A percentile compares a stretch with the other conserved stretches of the same genome.
phyloP scores from a whole-genome alignment of 176 grass and related monocot species.

The Cocos nucifera region DNA sequence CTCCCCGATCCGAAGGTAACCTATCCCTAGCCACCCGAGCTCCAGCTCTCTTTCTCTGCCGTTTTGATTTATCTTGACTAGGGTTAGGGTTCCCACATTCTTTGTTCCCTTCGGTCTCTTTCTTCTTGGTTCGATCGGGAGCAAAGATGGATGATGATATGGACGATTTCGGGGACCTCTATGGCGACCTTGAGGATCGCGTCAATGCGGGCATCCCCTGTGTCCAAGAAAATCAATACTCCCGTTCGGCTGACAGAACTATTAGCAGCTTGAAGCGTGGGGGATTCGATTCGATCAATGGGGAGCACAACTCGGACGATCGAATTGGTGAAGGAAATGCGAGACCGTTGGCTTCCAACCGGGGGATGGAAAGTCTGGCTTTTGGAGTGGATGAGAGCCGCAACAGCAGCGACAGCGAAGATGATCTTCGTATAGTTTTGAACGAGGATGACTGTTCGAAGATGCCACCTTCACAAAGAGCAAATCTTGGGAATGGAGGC shows the following conservation, averaged over 20 bases:
- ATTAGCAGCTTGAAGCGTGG: slow-evolving; percentile 23
- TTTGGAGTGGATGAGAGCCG: slow-evolving; percentile 27
- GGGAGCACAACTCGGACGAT: slow-evolving; percentile 19
- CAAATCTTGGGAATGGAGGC: slow-evolving; percentile 6
- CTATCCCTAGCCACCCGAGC: background rate
- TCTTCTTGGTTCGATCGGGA: too few relatives aligned
- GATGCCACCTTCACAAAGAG: slow-evolving; percentile 12
- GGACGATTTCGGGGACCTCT: slow-evolving; percentile 57
- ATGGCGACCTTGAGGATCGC: slow-evolving; percentile 62
- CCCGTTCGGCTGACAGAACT: too few relatives aligned
- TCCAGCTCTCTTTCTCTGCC: too few relatives aligned
- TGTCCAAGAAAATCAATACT: too few relatives aligned
- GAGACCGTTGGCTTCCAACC: slow-evolving; percentile 23
- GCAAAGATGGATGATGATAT: background rate
- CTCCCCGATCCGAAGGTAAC: background rate
- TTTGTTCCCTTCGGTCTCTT: too few relatives aligned
- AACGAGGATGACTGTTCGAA: slow-evolving; percentile 40
- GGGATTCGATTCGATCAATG: slow-evolving; percentile 32
- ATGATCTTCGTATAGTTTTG: slow-evolving; percentile 62
- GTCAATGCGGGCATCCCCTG: slow-evolving; percentile 23
- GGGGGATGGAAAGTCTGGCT: slow-evolving; percentile 6
- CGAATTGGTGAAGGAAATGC: slow-evolving; percentile 16
- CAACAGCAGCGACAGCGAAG: slow-evolving; percentile 55
- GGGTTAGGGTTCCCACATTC: too few relatives aligned
- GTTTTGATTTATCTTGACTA: too few relatives aligned